These are phyloP conservation scores for Cryptococcus sp. DNA, from an alignment of 1,284 basidiomycete genomes.

Conservation along the genomic window DNA sequence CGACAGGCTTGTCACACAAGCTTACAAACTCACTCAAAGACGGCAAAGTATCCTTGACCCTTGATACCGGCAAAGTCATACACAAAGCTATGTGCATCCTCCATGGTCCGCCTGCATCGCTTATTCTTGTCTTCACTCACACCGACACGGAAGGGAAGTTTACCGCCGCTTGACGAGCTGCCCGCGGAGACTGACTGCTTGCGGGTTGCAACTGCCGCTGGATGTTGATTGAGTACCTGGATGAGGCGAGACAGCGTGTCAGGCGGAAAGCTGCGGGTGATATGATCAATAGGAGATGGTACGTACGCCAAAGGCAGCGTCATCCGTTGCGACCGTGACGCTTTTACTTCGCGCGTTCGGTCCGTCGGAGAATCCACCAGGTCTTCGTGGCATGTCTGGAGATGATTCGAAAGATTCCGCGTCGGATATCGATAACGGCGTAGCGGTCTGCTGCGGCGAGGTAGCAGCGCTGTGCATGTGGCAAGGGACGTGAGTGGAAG, in stretches of 20 bases:
- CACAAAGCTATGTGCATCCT: slow-evolving; percentile 94
- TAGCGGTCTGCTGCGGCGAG: slow-evolving; percentile 23
- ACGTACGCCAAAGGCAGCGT: slow-evolving; percentile 74
- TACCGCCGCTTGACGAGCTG: slow-evolving; percentile 19
- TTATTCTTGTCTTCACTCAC: slow-evolving; percentile 81
- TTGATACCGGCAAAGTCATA: slow-evolving; percentile 87
- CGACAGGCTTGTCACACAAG: not conserved
- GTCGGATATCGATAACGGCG: slow-evolving; percentile 31
- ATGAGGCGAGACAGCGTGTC: not conserved
- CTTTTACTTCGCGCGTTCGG: slow-evolving; percentile 72
- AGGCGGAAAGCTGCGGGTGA: not conserved
- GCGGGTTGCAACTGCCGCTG: slow-evolving; percentile 29
- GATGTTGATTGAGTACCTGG: slow-evolving; percentile 54
- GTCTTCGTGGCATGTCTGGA: slow-evolving; percentile 26
- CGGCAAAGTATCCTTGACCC: slow-evolving; percentile 95
- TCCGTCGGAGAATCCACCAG: slow-evolving; percentile 42
- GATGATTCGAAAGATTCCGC: slow-evolving; percentile 14
- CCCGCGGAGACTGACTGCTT: slow-evolving; percentile 3
- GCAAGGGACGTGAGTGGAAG: not conserved
- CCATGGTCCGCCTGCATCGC: slow-evolving; percentile 90
- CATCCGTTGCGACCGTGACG: slow-evolving; percentile 67
- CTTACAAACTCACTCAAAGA: slow-evolving; percentile 70
- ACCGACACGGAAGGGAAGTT: slow-evolving; percentile 71
- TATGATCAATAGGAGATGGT: not conserved
- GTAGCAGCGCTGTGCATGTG: slow-evolving; percentile 6